Evolutionary conservation across 805 yeast species (phyloP).

Genomic region (Allodekkera sacchari): DNA sequence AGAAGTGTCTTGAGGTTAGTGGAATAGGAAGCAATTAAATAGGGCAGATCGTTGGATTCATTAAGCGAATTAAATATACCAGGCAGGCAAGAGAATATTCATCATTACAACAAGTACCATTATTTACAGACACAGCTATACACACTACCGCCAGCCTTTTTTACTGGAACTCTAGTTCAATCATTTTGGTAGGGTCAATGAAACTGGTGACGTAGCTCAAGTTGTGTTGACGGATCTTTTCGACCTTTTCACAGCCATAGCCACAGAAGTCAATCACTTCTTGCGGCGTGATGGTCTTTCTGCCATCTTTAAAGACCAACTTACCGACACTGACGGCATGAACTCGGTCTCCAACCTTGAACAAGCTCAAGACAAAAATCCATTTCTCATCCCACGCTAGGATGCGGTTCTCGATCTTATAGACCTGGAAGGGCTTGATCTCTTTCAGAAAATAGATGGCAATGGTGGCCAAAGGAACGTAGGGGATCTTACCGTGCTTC

Average conservation of each 20-base stretch:
- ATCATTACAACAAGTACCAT: too few species aligned
- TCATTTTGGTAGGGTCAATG: too few species aligned
- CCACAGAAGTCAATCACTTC: slow-evolving; percentile 52
- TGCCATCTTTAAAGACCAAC: slow-evolving; percentile 72
- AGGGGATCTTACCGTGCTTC: slow-evolving; percentile 33
- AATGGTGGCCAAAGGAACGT: slow-evolving; percentile 71
- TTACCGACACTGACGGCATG: slow-evolving; percentile 60
- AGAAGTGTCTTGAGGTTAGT: too few species aligned
- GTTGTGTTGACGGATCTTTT: slow-evolving; percentile 31
- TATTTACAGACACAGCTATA: too few species aligned
- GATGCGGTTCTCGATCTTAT: slow-evolving; percentile 47
- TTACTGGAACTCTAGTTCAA: too few species aligned
- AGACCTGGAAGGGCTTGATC: slow-evolving; percentile 57
- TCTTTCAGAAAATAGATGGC: slow-evolving; percentile 63
- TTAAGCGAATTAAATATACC: too few species aligned
- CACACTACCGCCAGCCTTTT: too few species aligned
- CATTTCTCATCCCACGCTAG: slow-evolving; percentile 85
- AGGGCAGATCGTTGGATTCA: too few species aligned
- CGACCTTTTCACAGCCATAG: slow-evolving; percentile 44
- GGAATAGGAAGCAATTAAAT: too few species aligned
- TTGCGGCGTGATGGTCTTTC: slow-evolving; percentile 64
- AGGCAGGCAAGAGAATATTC: too few species aligned
- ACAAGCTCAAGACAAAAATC: slow-evolving; percentile 64
- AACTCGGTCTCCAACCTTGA: slow-evolving; percentile 33
- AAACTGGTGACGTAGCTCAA: slow-evolving; percentile 30